Evolutionary conservation across 495 filamentous ascomycete genomes (phyloP).

Genomic region (Margaritispora aquatica): DNA sequence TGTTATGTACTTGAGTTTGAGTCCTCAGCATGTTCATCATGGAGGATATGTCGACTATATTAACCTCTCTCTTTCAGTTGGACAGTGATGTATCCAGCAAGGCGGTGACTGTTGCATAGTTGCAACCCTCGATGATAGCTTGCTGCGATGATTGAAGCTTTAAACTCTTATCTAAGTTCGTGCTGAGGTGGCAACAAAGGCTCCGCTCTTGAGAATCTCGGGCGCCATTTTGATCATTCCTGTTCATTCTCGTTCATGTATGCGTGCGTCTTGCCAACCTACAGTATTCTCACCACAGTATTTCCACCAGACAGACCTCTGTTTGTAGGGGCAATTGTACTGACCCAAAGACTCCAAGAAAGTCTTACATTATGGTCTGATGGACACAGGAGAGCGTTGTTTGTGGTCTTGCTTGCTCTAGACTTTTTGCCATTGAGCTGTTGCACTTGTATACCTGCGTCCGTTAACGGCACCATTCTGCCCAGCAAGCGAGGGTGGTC

Average conservation of each 20-base stretch:
- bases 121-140: neutral
- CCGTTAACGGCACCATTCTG: constrained; percentile 19
- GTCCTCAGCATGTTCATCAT: too few species aligned
- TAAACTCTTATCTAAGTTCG: neutral
- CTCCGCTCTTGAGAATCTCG: neutral
- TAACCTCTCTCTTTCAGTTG: too few species aligned
- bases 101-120: neutral
- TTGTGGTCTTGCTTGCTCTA: neutral
- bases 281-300: neutral
- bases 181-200: neutral
- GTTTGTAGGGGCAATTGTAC: neutral
- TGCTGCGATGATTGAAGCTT: neutral
- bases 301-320: neutral
- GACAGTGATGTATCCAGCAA: too few species aligned
- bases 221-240: neutral
- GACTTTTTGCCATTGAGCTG: constrained; percentile 6
- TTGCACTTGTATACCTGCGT: constrained; percentile 8
- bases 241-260: neutral
- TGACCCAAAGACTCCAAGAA: neutral
- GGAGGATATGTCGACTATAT: too few species aligned
- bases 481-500: constrained; percentile 9
- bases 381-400: neutral
- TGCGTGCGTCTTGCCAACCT: neutral
- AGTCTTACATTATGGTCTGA: neutral
- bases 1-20: too few species aligned